Conservation (phyloP, 768 basidiomycete species). For the Tricholoma terreum region DNA sequence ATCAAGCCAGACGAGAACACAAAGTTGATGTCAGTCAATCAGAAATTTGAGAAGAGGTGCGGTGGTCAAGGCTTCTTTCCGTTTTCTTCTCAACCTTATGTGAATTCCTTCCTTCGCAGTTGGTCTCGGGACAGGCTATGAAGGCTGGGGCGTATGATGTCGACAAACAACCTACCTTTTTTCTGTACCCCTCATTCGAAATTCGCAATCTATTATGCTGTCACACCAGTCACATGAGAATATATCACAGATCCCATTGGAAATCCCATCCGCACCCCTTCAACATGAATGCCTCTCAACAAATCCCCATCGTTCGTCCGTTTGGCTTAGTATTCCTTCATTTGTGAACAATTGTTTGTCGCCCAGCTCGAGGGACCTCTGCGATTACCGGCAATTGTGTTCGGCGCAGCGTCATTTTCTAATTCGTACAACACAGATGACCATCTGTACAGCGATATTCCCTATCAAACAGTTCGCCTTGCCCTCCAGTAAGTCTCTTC, state of each 20-base stretch:
- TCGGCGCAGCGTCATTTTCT: slow-evolving; percentile 72
- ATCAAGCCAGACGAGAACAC: slow-evolving; percentile 73
- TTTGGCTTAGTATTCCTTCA: slow-evolving; percentile 5
- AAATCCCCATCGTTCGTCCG: slow-evolving; percentile 38
- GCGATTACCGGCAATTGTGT: slow-evolving; percentile 50
- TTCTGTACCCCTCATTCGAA: not conserved
- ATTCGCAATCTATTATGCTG: not conserved
- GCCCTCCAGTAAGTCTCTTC: slow-evolving; percentile 59
- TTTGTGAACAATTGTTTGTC: not conserved
- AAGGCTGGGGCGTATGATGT: slow-evolving; percentile 8
- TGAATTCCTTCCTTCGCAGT: slow-evolving; percentile 34
- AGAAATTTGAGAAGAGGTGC: slow-evolving; percentile 73
- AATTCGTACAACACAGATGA: slow-evolving; percentile 62
- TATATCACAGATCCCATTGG: not conserved
- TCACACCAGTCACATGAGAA: not conserved
- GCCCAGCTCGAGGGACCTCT: slow-evolving; percentile 30
- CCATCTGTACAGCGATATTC: slow-evolving; percentile 51
- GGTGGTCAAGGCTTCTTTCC: slow-evolving; percentile 18
- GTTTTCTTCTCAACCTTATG: slow-evolving; percentile 5
- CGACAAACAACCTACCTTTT: slow-evolving; percentile 1
- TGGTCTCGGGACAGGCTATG: slow-evolving; percentile 77
- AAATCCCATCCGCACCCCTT: not conserved
- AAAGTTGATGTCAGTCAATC: slow-evolving; percentile 67
- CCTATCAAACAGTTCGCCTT: slow-evolving; percentile 66
- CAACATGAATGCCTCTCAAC: slow-evolving; percentile 20